phyloP scores from a whole-genome alignment of 208 protist genomes.

The Acanthamoeba lenticulata region DNA sequence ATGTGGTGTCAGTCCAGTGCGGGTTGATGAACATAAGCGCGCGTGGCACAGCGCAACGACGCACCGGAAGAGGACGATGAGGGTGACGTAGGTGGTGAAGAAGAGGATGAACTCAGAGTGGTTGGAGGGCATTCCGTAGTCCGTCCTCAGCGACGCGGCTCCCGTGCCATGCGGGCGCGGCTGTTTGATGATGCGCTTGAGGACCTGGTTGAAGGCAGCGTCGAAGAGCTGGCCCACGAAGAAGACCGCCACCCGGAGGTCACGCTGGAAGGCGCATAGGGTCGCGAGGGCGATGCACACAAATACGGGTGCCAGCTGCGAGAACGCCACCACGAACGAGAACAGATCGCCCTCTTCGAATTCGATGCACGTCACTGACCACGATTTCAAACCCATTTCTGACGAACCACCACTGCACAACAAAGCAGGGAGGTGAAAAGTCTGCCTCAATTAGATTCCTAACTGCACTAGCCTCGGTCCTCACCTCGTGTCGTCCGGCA shows the following conservation, averaged over 20 bases:
- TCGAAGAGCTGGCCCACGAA: slow-evolving; percentile 53
- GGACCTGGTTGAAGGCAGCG: slow-evolving; percentile 34
- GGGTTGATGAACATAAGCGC: not conserved
- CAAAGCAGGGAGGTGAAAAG: too few relatives aligned
- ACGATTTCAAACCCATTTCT: not conserved
- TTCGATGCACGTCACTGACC: slow-evolving; percentile 32
- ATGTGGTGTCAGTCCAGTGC: too few relatives aligned
- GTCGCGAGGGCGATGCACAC: slow-evolving; percentile 20
- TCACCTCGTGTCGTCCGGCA: too few relatives aligned
- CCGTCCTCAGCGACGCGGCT: not conserved
- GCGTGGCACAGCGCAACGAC: too few relatives aligned
- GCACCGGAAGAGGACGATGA: slow-evolving; percentile 29
- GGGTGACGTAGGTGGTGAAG: slow-evolving; percentile 22
- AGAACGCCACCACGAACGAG: slow-evolving; percentile 24
- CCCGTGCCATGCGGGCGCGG: not conserved
- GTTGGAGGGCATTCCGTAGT: slow-evolving; percentile 57
- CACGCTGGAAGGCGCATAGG: slow-evolving; percentile 1
- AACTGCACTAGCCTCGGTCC: too few relatives aligned
- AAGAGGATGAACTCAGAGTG: slow-evolving; percentile 61
- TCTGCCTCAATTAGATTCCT: too few relatives aligned
- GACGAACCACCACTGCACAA: too few relatives aligned
- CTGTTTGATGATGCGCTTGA: slow-evolving; percentile 62
- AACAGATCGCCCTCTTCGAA: slow-evolving; percentile 51
- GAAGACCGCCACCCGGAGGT: slow-evolving; percentile 4
- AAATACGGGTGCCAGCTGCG: slow-evolving; percentile 4